These are phyloP conservation scores for Dendrostoma leiphaemia DNA, from an alignment of 2,329 filamentous ascomycete genomes.

Conservation along the genomic window DNA sequence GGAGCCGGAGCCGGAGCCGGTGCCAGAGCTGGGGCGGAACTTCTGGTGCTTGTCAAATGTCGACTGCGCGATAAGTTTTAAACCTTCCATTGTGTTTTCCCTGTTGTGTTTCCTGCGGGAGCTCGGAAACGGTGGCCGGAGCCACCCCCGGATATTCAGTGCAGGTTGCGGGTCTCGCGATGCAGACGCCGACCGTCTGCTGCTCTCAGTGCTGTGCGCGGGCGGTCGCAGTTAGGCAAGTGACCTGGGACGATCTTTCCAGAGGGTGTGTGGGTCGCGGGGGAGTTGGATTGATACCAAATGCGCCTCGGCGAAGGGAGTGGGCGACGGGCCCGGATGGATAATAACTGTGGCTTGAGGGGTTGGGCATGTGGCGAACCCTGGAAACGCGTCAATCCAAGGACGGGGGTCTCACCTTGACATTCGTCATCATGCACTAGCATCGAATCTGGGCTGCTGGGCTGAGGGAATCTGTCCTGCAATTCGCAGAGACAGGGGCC, in stretches of 20 bases:
- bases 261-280: constrained; percentile 6
- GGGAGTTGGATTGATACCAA: neutral
- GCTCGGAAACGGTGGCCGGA: neutral
- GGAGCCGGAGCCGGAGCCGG: neutral
- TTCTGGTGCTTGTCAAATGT: constrained; percentile 19
- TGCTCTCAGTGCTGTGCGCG: no score
- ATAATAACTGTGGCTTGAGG: constrained; percentile 14
- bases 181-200: no score
- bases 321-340: neutral
- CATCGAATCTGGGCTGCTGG: constrained; percentile 1
- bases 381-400: neutral
- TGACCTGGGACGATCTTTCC: no score
- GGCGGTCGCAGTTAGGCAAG: no score
- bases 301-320: neutral
- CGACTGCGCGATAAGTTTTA: constrained; percentile 17
- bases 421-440: constrained; percentile 17
- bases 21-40: constrained; percentile 8
- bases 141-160: neutral
- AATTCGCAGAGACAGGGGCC: neutral
- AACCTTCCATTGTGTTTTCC: constrained; percentile 11
- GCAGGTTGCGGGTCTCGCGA: neutral
- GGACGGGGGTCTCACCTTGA: no score
- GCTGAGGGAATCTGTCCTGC: neutral
- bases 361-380: constrained; percentile 15
- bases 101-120: neutral